A percentile compares a stretch with the other conserved stretches of the same genome.
These are phyloP conservation scores for Acer saccharum DNA, from an alignment of 345 rosid species.

Conservation along the genomic window DNA sequence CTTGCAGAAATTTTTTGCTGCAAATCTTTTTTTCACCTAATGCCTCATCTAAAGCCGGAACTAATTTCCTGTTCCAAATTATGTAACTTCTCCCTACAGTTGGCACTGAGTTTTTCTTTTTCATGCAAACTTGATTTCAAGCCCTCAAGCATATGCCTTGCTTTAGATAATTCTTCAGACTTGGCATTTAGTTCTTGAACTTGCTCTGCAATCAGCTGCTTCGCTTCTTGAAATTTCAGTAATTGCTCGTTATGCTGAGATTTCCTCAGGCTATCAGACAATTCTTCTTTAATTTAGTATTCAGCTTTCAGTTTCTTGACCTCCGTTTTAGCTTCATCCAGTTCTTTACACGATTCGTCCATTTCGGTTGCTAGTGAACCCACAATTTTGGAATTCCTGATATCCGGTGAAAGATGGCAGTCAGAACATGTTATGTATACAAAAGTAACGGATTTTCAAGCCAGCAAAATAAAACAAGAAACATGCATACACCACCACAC, in stretches of 20 bases:
- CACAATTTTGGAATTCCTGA: neutral
- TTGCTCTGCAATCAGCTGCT: neutral
- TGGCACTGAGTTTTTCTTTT: neutral
- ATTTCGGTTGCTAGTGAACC: neutral
- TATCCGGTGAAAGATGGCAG: neutral
- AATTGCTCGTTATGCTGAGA: neutral
- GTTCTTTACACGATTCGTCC: neutral
- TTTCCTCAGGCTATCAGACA: slow-evolving; percentile 10
- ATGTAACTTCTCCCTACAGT: neutral
- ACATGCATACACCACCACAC: too few relatives aligned
- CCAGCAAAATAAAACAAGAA: neutral
- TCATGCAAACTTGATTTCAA: slow-evolving; percentile 10
- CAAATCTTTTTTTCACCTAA: neutral
- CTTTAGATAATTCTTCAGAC: slow-evolving; percentile 17
- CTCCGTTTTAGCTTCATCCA: slow-evolving; percentile 8
- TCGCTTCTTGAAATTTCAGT: slow-evolving; percentile 6
- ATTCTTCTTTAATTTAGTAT: slow-evolving; percentile 1
- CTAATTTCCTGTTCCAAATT: neutral
- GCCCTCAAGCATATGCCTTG: neutral
- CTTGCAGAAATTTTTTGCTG: neutral
- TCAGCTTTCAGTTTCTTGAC: slow-evolving; percentile 6
- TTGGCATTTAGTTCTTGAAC: neutral
- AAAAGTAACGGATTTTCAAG: neutral
- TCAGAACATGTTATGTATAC: neutral
- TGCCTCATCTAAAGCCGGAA: slow-evolving; percentile 12